Base-by-base conservation (phyloP, 352 stramenopile species). In the Pythium utonaiense region DNA sequence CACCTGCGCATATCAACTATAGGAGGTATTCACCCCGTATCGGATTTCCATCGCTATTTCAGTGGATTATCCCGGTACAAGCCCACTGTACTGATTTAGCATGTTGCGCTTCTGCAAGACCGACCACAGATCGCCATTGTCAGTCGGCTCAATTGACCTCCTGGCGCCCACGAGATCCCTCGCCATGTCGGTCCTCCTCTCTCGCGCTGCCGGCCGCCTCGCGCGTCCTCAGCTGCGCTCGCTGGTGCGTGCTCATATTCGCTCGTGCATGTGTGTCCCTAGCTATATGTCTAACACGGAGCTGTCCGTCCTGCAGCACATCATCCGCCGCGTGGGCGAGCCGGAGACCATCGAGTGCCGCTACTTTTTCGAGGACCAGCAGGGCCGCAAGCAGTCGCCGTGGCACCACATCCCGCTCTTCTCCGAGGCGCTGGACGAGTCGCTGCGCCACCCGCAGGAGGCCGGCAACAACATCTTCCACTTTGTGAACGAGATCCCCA, bases 401-500 rank as follows among this genome's bases (percentile, higher is more conserved):
- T 98, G 93, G 93, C 93, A 98, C 73, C 83, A 98, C 64, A 90
- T 98, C 50, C 82, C 91, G 52, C 78, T 97, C n/a, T 85, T 92
- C 62, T 74, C 70, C 4, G 52, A 72, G 19, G 53, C 60, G n/a
- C 51, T 59, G 3, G 60, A 73, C 40, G 68, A 51, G 1, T 65
- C 70, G 7, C 47, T 77, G 16, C 50, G 33, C 6, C 67, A 85
- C 41, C 62, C 64, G 40, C 69, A 80, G 13, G 63, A 84, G 54
- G 36, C n/a, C n/a, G 48, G 40, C 14, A 75, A 69, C 58, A 71
- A 78, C 58, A 79, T 95, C 34, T 96, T 94, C 67, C 91, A 98
- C 71, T 97, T 97, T 66, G 76, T 98, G 21, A 97, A 88, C 67
- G 95, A 98, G 74, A 98, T 98, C 68, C 91, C 95, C 10, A 89